Evolutionary conservation across 257 asterid genomes (phyloP).

Genomic region (Rehmannia glutinosa): DNA sequence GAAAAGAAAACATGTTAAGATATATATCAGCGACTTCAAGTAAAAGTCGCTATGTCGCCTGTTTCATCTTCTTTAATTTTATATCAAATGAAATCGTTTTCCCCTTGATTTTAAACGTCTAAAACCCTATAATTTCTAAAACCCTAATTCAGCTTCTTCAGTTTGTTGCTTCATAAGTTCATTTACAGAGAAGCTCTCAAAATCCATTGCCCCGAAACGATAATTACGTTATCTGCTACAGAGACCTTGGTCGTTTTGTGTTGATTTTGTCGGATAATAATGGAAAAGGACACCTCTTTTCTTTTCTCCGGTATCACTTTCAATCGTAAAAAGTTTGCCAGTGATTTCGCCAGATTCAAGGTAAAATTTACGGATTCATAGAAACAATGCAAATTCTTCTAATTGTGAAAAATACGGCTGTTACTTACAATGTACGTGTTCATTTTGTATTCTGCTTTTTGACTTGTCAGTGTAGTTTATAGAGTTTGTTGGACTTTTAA

Average conservation of each 20-base stretch:
- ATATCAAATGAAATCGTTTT: too few relatives aligned
- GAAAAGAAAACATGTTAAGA: too few relatives aligned
- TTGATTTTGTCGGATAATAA: not conserved
- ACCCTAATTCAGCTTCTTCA: conserved; percentile 19
- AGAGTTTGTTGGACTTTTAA: not conserved
- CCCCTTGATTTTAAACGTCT: not conserved
- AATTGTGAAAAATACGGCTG: not conserved
- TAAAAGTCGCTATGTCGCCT: too few relatives aligned
- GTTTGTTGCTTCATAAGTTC: not conserved
- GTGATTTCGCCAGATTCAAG: conserved; percentile 60
- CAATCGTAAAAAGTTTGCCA: conserved; percentile 55
- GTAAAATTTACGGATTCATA: conserved; percentile 16
- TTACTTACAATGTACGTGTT: not conserved
- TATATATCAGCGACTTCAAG: too few relatives aligned
- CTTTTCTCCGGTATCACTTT: conserved; percentile 61
- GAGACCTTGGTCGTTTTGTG: not conserved
- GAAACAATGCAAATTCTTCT: not conserved
- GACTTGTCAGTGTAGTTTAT: not conserved
- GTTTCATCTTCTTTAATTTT: too few relatives aligned
- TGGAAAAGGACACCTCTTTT: conserved; percentile 59
- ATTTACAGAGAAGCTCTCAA: not conserved
- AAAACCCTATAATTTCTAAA: conserved; percentile 2
- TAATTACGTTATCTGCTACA: not conserved
- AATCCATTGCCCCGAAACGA: not conserved
- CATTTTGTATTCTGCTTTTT: not conserved